Base-by-base conservation (phyloP, 164 flowering plant genomes). In the Cinnamomum chago region DNA sequence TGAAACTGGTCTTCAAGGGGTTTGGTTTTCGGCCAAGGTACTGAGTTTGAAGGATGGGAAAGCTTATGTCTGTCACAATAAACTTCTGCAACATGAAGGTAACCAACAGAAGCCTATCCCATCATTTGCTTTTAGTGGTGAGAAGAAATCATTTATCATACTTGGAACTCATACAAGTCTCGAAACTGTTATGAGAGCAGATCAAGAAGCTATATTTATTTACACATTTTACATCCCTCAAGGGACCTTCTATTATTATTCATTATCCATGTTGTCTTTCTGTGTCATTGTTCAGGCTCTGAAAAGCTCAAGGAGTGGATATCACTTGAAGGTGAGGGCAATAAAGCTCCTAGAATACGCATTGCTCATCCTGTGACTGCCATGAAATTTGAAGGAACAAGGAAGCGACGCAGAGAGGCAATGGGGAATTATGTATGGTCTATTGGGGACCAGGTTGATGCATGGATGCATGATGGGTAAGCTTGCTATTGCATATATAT, bases 401-500 rank as follows among this genome's bases (percentile, higher is more conserved):
- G 92, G 81, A 96, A 94, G 85, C 84, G 98, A 71, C 86, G 90
- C 3, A 87, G 97, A 86, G 88, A 88, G 12, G 92, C 89, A 58
- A 82, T 83, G 75, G 88, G 84, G 27, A 88, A 84, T 74, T 79
- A 84, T 84, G 51, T 74, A 70, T 96, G 98, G 97, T 84, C 89
- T 78, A 88, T 91, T 79, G 99, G 97, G 69, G 99, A 96, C 77
- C 89, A 75, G 81, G 98, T 94, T 74, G 99, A 96, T 84, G 96
- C 91, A 23, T 91, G 87, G 91, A 80, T 91, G 24, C 85, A 79
- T 71, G 82, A 90, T 75, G 81, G 98, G 99, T 96, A 84, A 73
- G 86, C 52, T 40, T 60, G 25, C 22, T 24, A 11, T 70, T 70
- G 18, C 18, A 9, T 68, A 22, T n/a, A 6, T 40, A 30, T 30